Base-by-base conservation (phyloP, 2,329 filamentous ascomycete genomes). In the Sarocladiaceae sp. region DNA sequence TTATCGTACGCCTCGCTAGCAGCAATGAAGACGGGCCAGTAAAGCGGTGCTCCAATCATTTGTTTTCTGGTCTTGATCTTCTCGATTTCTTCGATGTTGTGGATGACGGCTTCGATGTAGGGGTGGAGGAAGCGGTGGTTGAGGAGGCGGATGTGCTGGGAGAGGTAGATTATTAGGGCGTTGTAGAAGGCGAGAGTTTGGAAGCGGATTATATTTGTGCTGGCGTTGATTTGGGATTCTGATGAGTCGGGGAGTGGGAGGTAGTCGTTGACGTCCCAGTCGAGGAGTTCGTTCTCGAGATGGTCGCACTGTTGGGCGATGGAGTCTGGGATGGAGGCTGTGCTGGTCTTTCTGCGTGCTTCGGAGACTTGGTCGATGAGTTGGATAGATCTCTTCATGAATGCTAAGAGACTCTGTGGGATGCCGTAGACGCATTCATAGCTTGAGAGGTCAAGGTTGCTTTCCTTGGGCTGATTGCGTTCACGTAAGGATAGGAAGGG, bases 291-390 rank as follows among this genome's bases (percentile, higher is more conserved):
- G 53, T 60, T 60, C 53, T 62, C 57, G 42, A 65, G 56, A 8
- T 54, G 40, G n/a, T 62, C 61, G 18, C 63, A 64, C 50, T 63
- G 58, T 7, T 42, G 53, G 53, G 63, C 59, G 2, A 65, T 57
- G 1, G 39, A 25, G 25, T 53, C 29, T 29, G 54, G 40, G 11
- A 52, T 6, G 3, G 33, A 36, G 6, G 33, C 15, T 6, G 8
- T 36, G 33, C 33, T 15, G 39, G 12, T 20, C 20, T 47, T 12
- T 29, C 25, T 11, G 10, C 26, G 13, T 20, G 17, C 23, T 20
- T 18, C 20, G 26, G 51, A 29, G 10, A 54, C 31, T 15, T 35
- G 26, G 3, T 53, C 23, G 15, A 58, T 40, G 6, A 58, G 35
- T 11, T 55, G 29, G 13, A 31, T 57, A 15, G 52, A 29, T 12